A percentile compares a stretch with the other conserved stretches of the same genome.
These are phyloP conservation scores for Malus orientalis DNA, from an alignment of 306 rosid genomes.

Conservation along the genomic window DNA sequence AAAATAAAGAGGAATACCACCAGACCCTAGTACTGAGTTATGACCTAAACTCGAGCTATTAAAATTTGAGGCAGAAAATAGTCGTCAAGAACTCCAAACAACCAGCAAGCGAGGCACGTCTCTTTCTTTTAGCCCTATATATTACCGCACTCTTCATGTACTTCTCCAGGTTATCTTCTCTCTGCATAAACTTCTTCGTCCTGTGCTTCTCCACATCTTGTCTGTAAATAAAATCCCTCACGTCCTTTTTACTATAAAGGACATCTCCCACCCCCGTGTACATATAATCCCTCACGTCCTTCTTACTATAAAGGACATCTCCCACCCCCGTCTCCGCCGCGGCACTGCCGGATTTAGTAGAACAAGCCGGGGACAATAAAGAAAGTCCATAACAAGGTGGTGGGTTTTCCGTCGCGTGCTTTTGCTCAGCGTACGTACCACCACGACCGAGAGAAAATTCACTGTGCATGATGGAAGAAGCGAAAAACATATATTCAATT, in stretches of 20 bases:
- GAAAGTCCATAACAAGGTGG: not conserved
- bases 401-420: not conserved
- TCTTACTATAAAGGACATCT: too few species aligned
- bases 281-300: not conserved
- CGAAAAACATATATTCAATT: not conserved
- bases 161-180: conserved; percentile 28
- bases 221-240: too few species aligned
- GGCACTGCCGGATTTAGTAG: not conserved
- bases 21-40: too few species aligned
- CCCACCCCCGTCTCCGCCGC: not conserved
- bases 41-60: not conserved
- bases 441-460: not conserved
- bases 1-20: too few species aligned
- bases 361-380: not conserved
- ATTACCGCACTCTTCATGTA: conserved; percentile 18
- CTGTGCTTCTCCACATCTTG: too few species aligned
- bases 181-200: not conserved
- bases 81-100: conserved; percentile 25
- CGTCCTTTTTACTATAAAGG: too few species aligned
- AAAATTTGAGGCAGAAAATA: not conserved
- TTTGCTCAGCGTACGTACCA: not conserved
- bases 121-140: conserved; percentile 6
- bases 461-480: not conserved
- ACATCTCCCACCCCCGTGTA: not conserved
- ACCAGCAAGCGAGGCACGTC: not conserved